A percentile compares a stretch with the other conserved stretches of the same genome.
Conservation (phyloP, 2,329 filamentous ascomycete genomes). For the Aureobasidium sp. region DNA sequence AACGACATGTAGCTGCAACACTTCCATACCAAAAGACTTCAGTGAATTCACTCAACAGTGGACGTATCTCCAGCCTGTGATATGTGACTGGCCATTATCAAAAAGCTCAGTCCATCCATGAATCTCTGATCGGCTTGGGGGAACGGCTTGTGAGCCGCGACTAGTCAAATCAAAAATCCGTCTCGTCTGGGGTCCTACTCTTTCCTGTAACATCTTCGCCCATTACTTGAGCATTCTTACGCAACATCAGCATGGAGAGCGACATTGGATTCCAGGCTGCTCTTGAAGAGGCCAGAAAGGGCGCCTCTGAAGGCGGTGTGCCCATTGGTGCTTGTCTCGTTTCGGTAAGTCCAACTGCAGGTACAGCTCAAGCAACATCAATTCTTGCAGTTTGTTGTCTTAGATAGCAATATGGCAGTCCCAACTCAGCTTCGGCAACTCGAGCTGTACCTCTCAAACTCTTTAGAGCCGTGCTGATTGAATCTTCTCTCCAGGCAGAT, state of each 20-base stretch:
- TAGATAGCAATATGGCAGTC: not conserved
- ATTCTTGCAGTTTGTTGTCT: slow-evolving; percentile 28
- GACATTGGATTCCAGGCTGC: slow-evolving; percentile 49
- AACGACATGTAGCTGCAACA: not conserved
- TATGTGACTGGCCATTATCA: not conserved
- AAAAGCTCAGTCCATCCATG: not conserved
- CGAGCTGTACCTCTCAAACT: not conserved
- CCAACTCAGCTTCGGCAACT: not conserved
- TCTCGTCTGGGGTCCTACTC: not conserved
- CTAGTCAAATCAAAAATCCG: slow-evolving; percentile 9
- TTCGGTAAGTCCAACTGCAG: not conserved
- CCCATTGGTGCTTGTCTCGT: slow-evolving; percentile 56
- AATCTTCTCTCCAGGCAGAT: slow-evolving; percentile 37
- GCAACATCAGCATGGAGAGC: slow-evolving; percentile 16
- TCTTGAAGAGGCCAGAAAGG: slow-evolving; percentile 50
- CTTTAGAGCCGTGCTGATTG: not conserved
- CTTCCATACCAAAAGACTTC: no score
- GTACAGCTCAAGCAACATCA: not conserved
- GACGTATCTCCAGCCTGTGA: not conserved
- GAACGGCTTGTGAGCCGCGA: not conserved
- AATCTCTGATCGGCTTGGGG: not conserved
- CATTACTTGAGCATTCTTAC: not conserved
- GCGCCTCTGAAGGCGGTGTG: slow-evolving; percentile 37
- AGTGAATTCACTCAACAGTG: not conserved
- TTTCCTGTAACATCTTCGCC: not conserved